Percentiles rank a stretch among this genome's conserved stretches.
These are phyloP conservation scores for Fusarium tricinctum DNA, from an alignment of 2,329 filamentous ascomycete genomes.

Conservation along the genomic window DNA sequence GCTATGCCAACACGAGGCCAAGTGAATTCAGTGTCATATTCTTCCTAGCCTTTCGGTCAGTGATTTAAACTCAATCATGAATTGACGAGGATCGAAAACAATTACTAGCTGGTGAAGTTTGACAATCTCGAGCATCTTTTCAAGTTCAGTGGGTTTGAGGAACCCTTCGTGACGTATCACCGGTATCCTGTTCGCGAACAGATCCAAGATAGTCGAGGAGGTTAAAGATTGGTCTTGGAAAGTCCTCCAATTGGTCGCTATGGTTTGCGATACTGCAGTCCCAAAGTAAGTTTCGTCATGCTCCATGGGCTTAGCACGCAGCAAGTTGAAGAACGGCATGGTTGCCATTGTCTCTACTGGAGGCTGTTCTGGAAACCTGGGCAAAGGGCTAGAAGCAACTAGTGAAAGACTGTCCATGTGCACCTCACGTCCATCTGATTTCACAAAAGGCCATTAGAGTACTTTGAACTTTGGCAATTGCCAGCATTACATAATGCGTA, in stretches of 20 bases:
- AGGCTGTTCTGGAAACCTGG: not conserved
- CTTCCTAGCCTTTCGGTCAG: too few species aligned
- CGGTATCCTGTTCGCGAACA: not conserved
- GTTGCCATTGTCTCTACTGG: not conserved
- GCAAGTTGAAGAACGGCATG: not conserved
- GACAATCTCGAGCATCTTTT: constrained; percentile 1
- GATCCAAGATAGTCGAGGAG: not conserved
- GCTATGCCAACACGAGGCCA: too few species aligned
- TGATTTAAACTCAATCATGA: too few species aligned
- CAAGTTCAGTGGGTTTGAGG: not conserved
- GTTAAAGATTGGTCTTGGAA: not conserved
- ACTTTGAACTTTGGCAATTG: not conserved
- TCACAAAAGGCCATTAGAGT: not conserved
- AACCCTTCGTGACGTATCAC: not conserved
- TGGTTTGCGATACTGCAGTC: not conserved
- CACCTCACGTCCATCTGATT: not conserved
- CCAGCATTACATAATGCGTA: not conserved
- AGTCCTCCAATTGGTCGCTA: not conserved
- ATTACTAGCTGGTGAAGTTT: not conserved
- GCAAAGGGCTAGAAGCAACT: too few species aligned
- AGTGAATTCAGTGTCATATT: too few species aligned
- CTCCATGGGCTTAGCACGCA: not conserved
- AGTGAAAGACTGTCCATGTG: too few species aligned
- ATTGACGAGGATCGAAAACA: too few species aligned
- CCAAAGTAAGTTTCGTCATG: not conserved